These are phyloP conservation scores for Daldinia loculata DNA, from an alignment of 495 filamentous ascomycete species.

Conservation along the genomic window DNA sequence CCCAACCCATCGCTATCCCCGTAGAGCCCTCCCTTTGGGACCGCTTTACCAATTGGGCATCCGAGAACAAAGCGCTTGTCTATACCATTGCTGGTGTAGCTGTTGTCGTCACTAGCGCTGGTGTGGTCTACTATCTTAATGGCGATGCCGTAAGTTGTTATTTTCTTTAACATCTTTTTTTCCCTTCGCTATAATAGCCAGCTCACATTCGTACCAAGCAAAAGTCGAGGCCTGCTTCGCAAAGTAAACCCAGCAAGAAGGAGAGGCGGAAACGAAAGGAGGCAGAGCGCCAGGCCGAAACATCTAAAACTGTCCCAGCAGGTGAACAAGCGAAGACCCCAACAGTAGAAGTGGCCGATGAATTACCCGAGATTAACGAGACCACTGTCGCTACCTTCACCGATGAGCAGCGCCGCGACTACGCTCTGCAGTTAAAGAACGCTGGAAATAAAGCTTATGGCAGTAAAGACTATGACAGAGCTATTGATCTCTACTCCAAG, in stretches of 20 bases:
- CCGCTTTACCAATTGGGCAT: constrained; percentile 88
- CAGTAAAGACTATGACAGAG: constrained; percentile 85
- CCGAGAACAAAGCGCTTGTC: constrained; percentile 92
- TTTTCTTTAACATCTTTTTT: constrained; percentile 1
- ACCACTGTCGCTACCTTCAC: constrained; percentile 72
- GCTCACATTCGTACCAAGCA: constrained; percentile 20
- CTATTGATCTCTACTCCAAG: constrained; percentile 93
- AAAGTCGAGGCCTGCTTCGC: constrained; percentile 45
- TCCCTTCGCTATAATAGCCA: not conserved
- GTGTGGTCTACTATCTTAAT: constrained; percentile 87
- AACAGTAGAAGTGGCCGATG: constrained; percentile 72
- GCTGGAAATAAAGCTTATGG: constrained; percentile 97
- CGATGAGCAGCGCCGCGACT: constrained; percentile 79
- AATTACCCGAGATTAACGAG: constrained; percentile 88
- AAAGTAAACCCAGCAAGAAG: constrained; percentile 60
- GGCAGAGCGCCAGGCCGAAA: constrained; percentile 67
- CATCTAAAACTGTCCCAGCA: constrained; percentile 50
- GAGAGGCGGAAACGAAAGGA: constrained; percentile 74
- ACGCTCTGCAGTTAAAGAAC: constrained; percentile 88
- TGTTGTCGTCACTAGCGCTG: constrained; percentile 87
- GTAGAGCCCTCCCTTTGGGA: constrained; percentile 80
- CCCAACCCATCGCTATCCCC: constrained; percentile 49
- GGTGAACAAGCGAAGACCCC: constrained; percentile 57
- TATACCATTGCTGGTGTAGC: constrained; percentile 96
- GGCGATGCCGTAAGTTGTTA: constrained; percentile 54